Base-by-base conservation (phyloP, 108 stramenopile genomes). In the Stephanodiscus minutulus region DNA sequence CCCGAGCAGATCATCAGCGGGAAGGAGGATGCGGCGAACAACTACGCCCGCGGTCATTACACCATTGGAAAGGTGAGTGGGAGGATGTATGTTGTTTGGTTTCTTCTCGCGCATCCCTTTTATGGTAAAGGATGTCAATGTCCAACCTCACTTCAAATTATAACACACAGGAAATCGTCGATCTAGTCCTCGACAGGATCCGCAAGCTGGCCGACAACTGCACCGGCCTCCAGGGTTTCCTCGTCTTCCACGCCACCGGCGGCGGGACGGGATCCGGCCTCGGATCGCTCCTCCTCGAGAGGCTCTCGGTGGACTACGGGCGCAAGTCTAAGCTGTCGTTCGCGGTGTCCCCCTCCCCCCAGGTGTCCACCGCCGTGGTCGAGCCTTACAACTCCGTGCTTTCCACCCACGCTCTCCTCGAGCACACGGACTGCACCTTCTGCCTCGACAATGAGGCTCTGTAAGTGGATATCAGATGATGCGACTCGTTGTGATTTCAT, bases 41-140 rank as follows among this genome's bases (percentile, higher is more conserved):
- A 98, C 96, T 98, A 97, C 85, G 98, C 98, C 77, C 96, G 96
- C 84, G 98, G 98, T 67, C 98, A 98, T 89, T 98, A 98, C 97
- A 98, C 98, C 84, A 97, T 94, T 77, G 97, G 98, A 77, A 98
- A 91, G 71, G 71, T 63, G 39, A 72, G 44, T 13, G 17, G 18
- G 18, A 3, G 22, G n/a, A n/a, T n/a, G n/a, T n/a, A n/a, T n/a
- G n/a, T n/a, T n/a, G n/a, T n/a, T n/a, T n/a, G n/a, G n/a, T n/a
- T n/a, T n/a, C n/a, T n/a, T n/a, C n/a, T n/a, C n/a, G n/a, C n/a
- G n/a, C n/a, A n/a, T n/a, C n/a, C n/a, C n/a, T n/a, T n/a, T n/a
- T n/a, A n/a, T n/a, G n/a, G n/a, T n/a, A n/a, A n/a, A n/a, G n/a
- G n/a, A n/a, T n/a, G n/a, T n/a, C n/a, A n/a, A n/a, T n/a, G n/a